phyloP scores from a whole-genome alignment of 495 filamentous ascomycete species.

The Annulohypoxylon nitens region DNA sequence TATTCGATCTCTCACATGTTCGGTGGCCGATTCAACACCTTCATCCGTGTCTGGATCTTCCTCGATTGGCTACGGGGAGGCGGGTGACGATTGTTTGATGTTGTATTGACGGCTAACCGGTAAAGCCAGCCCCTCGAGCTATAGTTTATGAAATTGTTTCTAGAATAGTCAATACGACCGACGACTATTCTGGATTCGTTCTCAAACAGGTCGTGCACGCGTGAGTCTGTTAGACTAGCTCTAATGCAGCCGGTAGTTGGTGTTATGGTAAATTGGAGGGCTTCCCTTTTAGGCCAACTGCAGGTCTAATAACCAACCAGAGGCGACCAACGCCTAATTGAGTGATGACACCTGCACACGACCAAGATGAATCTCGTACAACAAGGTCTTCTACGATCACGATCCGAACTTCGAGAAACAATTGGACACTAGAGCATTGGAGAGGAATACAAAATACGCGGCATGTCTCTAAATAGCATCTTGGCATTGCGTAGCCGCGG shows the following conservation, averaged over 20 bases:
- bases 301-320: slow-evolving; percentile 50
- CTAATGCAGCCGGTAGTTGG: slow-evolving; percentile 41
- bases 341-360: slow-evolving; percentile 39
- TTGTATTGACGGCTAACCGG: slow-evolving; percentile 43
- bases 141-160: slow-evolving; percentile 40
- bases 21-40: slow-evolving; percentile 13
- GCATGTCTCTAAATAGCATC: slow-evolving; percentile 23
- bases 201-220: slow-evolving; percentile 25
- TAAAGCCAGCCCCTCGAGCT: slow-evolving; percentile 34
- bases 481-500: slow-evolving; percentile 32
- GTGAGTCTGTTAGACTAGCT: slow-evolving; percentile 24
- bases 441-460: slow-evolving; percentile 24
- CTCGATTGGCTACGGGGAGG: slow-evolving; percentile 35
- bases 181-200: slow-evolving; percentile 35
- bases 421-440: slow-evolving; percentile 14
- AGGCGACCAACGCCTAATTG: slow-evolving; percentile 41
- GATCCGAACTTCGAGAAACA: slow-evolving; percentile 30
- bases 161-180: slow-evolving; percentile 38
- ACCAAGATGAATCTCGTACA: slow-evolving; percentile 41
- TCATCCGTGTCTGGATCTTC: slow-evolving; percentile 24
- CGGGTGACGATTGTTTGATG: slow-evolving; percentile 33
- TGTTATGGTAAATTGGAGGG: slow-evolving; percentile 41
- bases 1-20: slow-evolving; percentile 22
- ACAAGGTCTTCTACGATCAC: slow-evolving; percentile 35
- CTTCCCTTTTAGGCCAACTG: slow-evolving; percentile 52